A percentile compares a stretch with the other conserved stretches of the same genome.
phyloP scores from a whole-genome alignment of 2,329 filamentous ascomycete species.

The Beauveria sp. region DNA sequence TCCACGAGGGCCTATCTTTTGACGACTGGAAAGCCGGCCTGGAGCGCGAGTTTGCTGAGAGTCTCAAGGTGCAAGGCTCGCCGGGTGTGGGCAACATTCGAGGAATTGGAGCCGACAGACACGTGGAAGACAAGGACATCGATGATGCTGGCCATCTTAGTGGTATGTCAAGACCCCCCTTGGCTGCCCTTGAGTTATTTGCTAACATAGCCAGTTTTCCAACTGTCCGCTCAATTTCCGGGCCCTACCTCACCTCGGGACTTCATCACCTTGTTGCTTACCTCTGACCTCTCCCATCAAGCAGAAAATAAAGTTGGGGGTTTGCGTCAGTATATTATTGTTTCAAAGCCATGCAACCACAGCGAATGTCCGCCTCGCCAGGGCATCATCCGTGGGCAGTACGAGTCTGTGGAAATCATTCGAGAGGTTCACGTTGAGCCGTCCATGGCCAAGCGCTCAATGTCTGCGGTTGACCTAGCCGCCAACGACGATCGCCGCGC shows the following conservation, averaged over 20 bases:
- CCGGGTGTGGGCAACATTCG: constrained; percentile 70
- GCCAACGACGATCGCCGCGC: not conserved
- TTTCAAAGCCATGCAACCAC: constrained; percentile 78
- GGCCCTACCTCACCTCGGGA: constrained; percentile 82
- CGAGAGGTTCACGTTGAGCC: constrained; percentile 63
- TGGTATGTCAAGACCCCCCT: constrained; percentile 33
- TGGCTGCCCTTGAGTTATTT: constrained; percentile 12
- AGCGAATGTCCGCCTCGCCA: constrained; percentile 60
- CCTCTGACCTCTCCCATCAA: constrained; percentile 47
- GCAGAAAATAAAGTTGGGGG: constrained; percentile 27
- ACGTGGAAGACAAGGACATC: constrained; percentile 55
- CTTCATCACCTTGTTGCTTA: constrained; percentile 74
- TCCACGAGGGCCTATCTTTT: constrained; percentile 73
- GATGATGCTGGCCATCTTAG: constrained; percentile 56
- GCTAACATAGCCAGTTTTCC: constrained; percentile 53
- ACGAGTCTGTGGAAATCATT: constrained; percentile 88
- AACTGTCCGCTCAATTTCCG: constrained; percentile 83
- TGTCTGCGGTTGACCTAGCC: constrained; percentile 25
- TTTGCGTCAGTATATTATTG: constrained; percentile 70
- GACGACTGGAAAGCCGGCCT: constrained; percentile 70
- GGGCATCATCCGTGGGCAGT: constrained; percentile 75
- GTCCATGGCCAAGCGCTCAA: constrained; percentile 25
- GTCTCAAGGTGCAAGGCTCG: constrained; percentile 60
- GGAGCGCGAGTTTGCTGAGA: constrained; percentile 71
- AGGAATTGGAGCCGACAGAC: constrained; percentile 75